A percentile compares a stretch with the other conserved stretches of the same genome.
Evolutionary conservation across 306 rosid genomes (phyloP).

Genomic region (Abrus precatorius): DNA sequence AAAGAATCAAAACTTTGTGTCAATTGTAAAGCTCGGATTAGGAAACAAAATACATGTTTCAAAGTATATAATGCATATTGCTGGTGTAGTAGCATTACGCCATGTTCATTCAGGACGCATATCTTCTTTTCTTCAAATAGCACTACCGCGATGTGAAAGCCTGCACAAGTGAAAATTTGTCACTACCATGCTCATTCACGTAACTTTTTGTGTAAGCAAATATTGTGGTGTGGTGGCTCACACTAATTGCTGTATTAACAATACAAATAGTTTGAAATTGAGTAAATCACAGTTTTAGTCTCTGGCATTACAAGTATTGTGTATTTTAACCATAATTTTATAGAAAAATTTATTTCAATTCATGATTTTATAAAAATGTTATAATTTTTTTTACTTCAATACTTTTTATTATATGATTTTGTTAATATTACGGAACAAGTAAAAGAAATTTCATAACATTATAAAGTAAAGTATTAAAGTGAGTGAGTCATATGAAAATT

Average conservation of each 20-base stretch:
- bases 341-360: too few relatives aligned
- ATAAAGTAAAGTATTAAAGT: too few relatives aligned
- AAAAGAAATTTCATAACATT: too few relatives aligned
- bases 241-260: not conserved
- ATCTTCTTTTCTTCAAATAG: conserved; percentile 1
- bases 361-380: too few relatives aligned
- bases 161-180: conserved; percentile 53
- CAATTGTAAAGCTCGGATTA: conserved; percentile 15
- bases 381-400: too few relatives aligned
- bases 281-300: too few relatives aligned
- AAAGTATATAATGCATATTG: conserved; percentile 20
- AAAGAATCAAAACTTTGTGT: conserved; percentile 12
- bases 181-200: not conserved
- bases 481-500: too few relatives aligned
- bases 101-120: conserved; percentile 7
- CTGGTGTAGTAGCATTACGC: not conserved
- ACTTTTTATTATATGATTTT: too few relatives aligned
- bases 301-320: too few relatives aligned
- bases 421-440: too few relatives aligned
- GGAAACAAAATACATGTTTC: conserved; percentile 34
- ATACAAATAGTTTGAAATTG: not conserved
- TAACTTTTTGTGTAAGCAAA: too few relatives aligned
- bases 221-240: not conserved
- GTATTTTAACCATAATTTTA: too few relatives aligned
- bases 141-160: conserved; percentile 66